phyloP scores from a whole-genome alignment of 2,329 filamentous ascomycete genomes.

The Colletotrichum aenigma region DNA sequence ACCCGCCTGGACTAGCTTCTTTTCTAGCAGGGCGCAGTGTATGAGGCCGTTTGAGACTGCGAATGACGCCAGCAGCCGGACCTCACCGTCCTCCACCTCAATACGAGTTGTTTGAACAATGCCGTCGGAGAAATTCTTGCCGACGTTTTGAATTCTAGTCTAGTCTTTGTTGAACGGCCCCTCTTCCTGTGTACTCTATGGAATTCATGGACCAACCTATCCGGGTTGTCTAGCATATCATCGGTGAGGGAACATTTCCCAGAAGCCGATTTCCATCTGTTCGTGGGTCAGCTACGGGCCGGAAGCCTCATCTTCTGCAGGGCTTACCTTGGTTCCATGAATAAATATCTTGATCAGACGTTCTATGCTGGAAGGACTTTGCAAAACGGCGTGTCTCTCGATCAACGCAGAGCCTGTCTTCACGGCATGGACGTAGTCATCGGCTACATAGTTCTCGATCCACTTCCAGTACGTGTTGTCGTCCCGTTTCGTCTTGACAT shows the following conservation, averaged over 20 bases:
- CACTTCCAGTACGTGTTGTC: conserved; percentile 85
- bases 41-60: not conserved
- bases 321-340: conserved; percentile 78
- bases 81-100: not conserved
- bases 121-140: not conserved
- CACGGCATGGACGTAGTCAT: conserved; percentile 79
- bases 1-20: not conserved
- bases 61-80: not conserved
- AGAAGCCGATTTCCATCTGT: conserved; percentile 60
- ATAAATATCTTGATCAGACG: conserved; percentile 85
- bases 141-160: not conserved
- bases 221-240: not conserved
- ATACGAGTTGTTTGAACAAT: not conserved
- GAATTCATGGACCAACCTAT: not conserved
- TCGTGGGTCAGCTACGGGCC: not conserved
- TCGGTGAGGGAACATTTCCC: conserved; percentile 55
- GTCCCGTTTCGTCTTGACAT: conserved; percentile 63
- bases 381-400: conserved; percentile 74
- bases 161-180: not conserved
- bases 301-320: not conserved
- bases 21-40: not conserved
- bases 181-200: not conserved
- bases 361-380: conserved; percentile 78
- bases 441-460: conserved; percentile 87
- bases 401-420: conserved; percentile 72